Evolutionary conservation across 371 early-diverging fungal species (phyloP).

Genomic region (Lichtheimia hyalospora): DNA sequence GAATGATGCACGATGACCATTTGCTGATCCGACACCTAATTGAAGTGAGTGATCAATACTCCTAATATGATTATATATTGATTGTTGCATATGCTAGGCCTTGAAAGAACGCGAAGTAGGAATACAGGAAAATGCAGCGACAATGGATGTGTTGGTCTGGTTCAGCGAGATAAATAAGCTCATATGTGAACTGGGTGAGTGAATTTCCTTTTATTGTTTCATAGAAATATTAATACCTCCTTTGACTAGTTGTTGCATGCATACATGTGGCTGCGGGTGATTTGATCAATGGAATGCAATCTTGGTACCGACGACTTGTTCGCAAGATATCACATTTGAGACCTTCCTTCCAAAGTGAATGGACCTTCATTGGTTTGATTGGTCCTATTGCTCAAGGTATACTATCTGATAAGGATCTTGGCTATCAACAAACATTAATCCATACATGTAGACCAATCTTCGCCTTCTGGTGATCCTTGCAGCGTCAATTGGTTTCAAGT

Average conservation of each 20-base stretch:
- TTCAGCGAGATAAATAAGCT: slow-evolving; percentile 23
- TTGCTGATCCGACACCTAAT: slow-evolving; percentile 45
- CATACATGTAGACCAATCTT: not conserved
- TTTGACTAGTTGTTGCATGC: slow-evolving; percentile 25
- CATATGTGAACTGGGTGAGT: slow-evolving; percentile 27
- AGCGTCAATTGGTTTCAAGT: slow-evolving; percentile 33
- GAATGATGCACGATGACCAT: slow-evolving; percentile 35
- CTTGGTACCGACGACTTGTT: slow-evolving; percentile 38
- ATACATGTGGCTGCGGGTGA: slow-evolving; percentile 33
- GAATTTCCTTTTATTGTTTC: too few relatives aligned
- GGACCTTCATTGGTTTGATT: slow-evolving; percentile 26
- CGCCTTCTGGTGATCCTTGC: not conserved
- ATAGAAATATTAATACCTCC: not conserved
- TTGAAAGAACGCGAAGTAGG: slow-evolving; percentile 2
- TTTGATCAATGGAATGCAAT: slow-evolving; percentile 35
- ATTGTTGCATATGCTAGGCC: not conserved
- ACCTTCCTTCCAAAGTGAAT: slow-evolving; percentile 22
- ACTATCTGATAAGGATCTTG: not conserved
- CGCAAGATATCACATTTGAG: slow-evolving; percentile 11
- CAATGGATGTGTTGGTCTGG: slow-evolving; percentile 16
- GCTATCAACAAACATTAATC: not conserved
- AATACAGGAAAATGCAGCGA: slow-evolving; percentile 4
- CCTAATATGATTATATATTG: not conserved
- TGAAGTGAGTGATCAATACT: slow-evolving; percentile 22
- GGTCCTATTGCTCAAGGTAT: slow-evolving; percentile 23